Percentiles rank a stretch among this genome's conserved stretches.
Conservation (phyloP, 2,329 filamentous ascomycete species). For the Keithomyces neogunnii region DNA sequence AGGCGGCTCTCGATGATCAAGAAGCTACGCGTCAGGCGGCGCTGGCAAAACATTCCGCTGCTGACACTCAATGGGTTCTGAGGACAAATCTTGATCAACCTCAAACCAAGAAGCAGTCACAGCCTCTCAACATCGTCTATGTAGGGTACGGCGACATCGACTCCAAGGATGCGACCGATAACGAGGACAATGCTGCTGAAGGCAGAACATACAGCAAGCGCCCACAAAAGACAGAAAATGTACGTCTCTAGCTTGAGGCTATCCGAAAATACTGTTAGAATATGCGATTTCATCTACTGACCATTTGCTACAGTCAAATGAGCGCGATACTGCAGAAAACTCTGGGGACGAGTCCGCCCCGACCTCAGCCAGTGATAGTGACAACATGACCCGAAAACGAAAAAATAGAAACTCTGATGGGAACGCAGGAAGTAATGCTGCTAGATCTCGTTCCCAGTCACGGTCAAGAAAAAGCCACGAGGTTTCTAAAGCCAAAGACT, state of each 20-base stretch:
- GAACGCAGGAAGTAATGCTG: constrained; percentile 2
- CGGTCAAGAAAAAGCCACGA: constrained; percentile 18
- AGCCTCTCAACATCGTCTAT: constrained; percentile 50
- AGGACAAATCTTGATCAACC: constrained; percentile 32
- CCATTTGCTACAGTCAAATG: not conserved
- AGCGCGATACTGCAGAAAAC: not conserved
- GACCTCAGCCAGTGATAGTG: constrained; percentile 14
- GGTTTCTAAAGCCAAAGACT: constrained; percentile 30
- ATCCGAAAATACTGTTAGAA: not conserved
- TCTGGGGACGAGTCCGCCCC: constrained; percentile 11
- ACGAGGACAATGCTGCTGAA: constrained; percentile 23
- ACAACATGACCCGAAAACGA: constrained; percentile 14
- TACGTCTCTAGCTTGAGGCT: constrained; percentile 11
- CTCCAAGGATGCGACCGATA: constrained; percentile 24
- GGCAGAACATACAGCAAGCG: constrained; percentile 29
- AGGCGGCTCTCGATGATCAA: constrained; percentile 56
- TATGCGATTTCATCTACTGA: not conserved
- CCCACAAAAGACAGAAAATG: constrained; percentile 17
- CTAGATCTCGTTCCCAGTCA: constrained; percentile 24
- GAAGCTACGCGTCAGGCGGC: constrained; percentile 56
- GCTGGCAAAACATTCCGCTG: constrained; percentile 53
- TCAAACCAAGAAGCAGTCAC: constrained; percentile 19
- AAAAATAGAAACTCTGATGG: constrained; percentile 19
- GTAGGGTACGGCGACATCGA: constrained; percentile 45
- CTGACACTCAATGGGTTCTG: constrained; percentile 71